Conservation (phyloP, 306 rosid genomes). For the Quercus rubra region DNA sequence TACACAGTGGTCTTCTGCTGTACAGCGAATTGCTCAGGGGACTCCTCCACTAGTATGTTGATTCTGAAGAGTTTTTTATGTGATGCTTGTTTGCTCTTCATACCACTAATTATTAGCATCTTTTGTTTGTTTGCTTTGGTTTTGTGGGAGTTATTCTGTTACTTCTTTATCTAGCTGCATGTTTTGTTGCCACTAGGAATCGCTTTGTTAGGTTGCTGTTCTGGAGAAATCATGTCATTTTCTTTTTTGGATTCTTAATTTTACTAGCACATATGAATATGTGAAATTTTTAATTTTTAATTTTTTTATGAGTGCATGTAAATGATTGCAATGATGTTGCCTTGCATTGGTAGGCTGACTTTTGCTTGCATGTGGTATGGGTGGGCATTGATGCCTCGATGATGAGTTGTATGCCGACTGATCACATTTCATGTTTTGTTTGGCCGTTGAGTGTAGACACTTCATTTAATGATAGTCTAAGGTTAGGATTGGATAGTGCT, state of each 20-base stretch:
- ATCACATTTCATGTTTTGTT: background rate
- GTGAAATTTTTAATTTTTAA: background rate
- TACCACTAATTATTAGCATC: background rate
- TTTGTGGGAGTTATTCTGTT: background rate
- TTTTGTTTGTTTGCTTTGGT: background rate
- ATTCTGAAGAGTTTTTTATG: background rate
- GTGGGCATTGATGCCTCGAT: background rate
- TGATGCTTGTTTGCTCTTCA: background rate
- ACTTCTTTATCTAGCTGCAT: background rate
- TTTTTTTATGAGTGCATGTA: background rate
- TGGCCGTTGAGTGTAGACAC: background rate
- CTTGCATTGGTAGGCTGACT: background rate
- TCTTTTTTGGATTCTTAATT: background rate
- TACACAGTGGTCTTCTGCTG: slow-evolving; percentile 81
- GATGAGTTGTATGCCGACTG: background rate
- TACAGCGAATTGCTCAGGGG: slow-evolving; percentile 84
- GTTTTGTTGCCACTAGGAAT: background rate
- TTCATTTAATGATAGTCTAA: background rate
- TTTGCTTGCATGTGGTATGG: background rate
- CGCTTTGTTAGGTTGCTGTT: background rate
- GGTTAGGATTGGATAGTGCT: background rate
- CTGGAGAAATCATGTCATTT: background rate
- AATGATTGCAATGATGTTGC: background rate
- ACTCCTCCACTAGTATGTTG: slow-evolving; percentile 98
- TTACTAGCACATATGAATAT: background rate